These are phyloP conservation scores for Podospora australis DNA, from an alignment of 495 filamentous ascomycete genomes.

Conservation along the genomic window DNA sequence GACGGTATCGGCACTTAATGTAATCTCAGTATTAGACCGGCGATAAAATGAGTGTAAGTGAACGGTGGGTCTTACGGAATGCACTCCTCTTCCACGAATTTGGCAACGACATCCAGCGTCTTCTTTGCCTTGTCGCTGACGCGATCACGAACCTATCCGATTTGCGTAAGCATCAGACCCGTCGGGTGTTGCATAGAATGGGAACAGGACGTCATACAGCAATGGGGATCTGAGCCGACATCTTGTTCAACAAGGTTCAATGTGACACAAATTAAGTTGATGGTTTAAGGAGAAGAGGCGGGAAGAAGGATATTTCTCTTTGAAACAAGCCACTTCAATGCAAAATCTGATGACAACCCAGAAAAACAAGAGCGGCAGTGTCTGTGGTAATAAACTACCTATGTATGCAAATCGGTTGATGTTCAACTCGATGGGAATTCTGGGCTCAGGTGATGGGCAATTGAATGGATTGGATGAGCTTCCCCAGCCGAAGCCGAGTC, in stretches of 20 bases:
- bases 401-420: neutral
- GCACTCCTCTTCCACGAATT: slow-evolving; percentile 96
- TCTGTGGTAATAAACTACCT: neutral
- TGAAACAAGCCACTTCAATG: neutral
- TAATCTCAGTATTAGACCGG: slow-evolving; percentile 10
- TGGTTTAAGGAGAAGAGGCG: slow-evolving; percentile 1
- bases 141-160: slow-evolving; percentile 40
- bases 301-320: too few species aligned
- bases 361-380: neutral
- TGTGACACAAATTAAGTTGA: neutral
- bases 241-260: slow-evolving; percentile 21
- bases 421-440: neutral
- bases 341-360: neutral
- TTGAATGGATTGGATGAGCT: neutral
- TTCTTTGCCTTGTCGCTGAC: slow-evolving; percentile 79
- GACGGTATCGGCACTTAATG: slow-evolving; percentile 59
- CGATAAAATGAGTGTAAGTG: neutral
- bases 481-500: neutral
- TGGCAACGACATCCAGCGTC: slow-evolving; percentile 65
- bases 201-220: slow-evolving; percentile 46
- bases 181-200: neutral
- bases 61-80: slow-evolving; percentile 51
- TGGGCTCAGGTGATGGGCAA: slow-evolving; percentile 4
- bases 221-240: slow-evolving; percentile 62
- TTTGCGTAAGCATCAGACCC: neutral